Base-by-base conservation (phyloP, 345 rosid genomes). In the Moricandia moricandioides region DNA sequence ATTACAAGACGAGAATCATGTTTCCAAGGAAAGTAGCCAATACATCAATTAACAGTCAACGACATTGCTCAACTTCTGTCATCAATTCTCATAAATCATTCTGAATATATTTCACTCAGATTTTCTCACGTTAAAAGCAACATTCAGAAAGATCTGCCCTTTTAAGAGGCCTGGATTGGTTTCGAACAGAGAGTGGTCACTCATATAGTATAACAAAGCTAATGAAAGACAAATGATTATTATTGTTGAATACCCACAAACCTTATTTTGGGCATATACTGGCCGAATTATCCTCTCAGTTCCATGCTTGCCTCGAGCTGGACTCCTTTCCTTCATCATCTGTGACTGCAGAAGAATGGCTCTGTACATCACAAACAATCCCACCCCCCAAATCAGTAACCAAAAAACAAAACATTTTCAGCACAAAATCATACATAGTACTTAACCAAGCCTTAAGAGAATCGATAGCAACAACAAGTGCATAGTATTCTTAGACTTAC, bases 331-430 rank as follows among this genome's bases (percentile, higher is more conserved):
- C 88, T 80, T 95, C 99, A 63, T 92, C 99, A 77, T 90, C 97
- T 66, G 99, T 95, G 67, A 95, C 76, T 61, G 82, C 83, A 34
- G 97, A 89, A 16, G 97, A 92, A 13, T 88, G 93, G 72, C 97
- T 92, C 99, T 95, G 87, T 33, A 85, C 79, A 69, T 57, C 67
- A 72, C 45, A 29, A 35, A 65, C 11, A 3, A n/a, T n/a, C n/a
- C n/a, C n/a, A n/a, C n/a, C n/a, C n/a, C n/a, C n/a, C n/a, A n/a
- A n/a, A n/a, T n/a, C n/a, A n/a, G n/a, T n/a, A 21, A 21, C 24
- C 24, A 21, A 21, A 21, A 21, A 21, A 21, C 24, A 39, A 21
- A 61, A 63, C 75, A 37, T 33, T 26, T 26, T 47, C 52, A 47
- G 52, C 17, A 45, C 17, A 45, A 7, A 47, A 47, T 47, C 52